phyloP scores from a whole-genome alignment of 2,329 filamentous ascomycete genomes.

The Fusarium sambucinum region DNA sequence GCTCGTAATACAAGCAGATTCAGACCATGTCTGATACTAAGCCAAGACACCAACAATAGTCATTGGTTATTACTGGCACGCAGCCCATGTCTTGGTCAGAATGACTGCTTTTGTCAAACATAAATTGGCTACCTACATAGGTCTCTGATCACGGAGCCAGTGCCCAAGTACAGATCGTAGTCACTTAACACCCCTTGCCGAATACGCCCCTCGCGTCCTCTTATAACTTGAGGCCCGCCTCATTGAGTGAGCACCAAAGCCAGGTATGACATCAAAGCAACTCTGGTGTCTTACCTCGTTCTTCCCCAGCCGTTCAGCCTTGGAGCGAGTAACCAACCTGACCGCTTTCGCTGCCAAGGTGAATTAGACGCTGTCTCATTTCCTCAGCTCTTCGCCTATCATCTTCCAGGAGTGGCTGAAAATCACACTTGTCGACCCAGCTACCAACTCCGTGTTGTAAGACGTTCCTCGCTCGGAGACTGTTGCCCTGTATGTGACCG shows the following conservation, averaged over 20 bases:
- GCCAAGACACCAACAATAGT: neutral
- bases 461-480: slow-evolving; percentile 75
- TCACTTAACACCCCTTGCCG: neutral
- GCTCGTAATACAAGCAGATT: neutral
- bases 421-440: slow-evolving; percentile 72
- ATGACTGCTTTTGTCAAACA: neutral
- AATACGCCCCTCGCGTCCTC: neutral
- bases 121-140: neutral
- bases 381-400: slow-evolving; percentile 65
- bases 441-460: slow-evolving; percentile 78
- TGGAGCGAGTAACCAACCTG: slow-evolving; percentile 73
- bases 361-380: slow-evolving; percentile 73
- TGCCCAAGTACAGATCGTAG: neutral
- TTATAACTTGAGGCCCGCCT: slow-evolving; percentile 5
- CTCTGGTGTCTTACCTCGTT: slow-evolving; percentile 19
- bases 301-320: slow-evolving; percentile 56
- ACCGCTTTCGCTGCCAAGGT: slow-evolving; percentile 69
- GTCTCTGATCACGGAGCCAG: neutral
- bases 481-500: slow-evolving; percentile 68
- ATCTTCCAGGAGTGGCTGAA: slow-evolving; percentile 60
- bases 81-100: neutral
- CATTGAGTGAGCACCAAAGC: slow-evolving; percentile 1
- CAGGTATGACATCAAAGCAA: slow-evolving; percentile 24
- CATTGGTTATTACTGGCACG: neutral
- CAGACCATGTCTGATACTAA: slow-evolving; percentile 1